phyloP scores from a whole-genome alignment of 305 asterid genomes.

The Coffea humblotiana region DNA sequence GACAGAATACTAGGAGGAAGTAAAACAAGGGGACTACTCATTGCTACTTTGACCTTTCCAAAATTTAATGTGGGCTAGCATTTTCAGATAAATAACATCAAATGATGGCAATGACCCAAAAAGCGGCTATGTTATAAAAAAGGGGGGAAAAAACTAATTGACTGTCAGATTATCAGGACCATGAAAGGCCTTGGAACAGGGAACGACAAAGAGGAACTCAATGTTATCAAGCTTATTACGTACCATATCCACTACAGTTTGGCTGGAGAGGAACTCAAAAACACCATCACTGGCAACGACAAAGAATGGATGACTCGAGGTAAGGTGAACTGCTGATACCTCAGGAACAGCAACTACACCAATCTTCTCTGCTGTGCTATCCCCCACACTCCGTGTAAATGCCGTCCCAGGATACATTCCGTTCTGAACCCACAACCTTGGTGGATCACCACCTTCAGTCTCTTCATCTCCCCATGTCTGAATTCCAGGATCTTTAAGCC shows the following conservation, averaged over 20 bases:
- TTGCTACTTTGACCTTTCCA: neutral
- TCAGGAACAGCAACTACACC: slow-evolving; percentile 90
- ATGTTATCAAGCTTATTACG: neutral
- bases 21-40: neutral
- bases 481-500: slow-evolving; percentile 81
- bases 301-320: slow-evolving; percentile 66
- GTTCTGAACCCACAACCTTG: slow-evolving; percentile 89
- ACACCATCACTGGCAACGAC: slow-evolving; percentile 94
- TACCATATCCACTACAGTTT: slow-evolving; percentile 93
- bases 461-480: slow-evolving; percentile 98
- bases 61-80: neutral
- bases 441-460: slow-evolving; percentile 92
- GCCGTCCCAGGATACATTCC: slow-evolving; percentile 98
- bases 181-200: neutral
- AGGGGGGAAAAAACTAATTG: neutral
- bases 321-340: slow-evolving; percentile 65
- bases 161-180: neutral
- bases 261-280: slow-evolving; percentile 86
- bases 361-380: slow-evolving; percentile 81
- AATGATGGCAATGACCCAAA: neutral
- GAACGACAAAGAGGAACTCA: neutral
- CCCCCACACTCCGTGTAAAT: slow-evolving; percentile 92
- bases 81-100: neutral
- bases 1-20: neutral
- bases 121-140: neutral